Percentiles rank a stretch among this genome's conserved stretches.
Evolutionary conservation across 345 rosid species (phyloP).

Genomic region (Pseudoturritis turrita): DNA sequence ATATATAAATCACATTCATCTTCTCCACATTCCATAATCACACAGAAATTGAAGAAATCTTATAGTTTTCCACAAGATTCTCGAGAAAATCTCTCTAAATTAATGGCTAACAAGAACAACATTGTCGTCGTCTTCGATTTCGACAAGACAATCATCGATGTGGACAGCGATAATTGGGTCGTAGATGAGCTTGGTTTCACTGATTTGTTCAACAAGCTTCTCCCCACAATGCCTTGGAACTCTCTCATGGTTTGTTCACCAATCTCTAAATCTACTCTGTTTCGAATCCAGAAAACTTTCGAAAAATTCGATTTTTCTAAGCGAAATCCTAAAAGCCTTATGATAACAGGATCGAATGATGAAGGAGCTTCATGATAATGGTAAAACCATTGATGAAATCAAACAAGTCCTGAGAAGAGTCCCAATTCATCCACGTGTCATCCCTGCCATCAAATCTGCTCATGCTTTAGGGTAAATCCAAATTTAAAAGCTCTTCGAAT

Average conservation of each 20-base stretch:
- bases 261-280: background rate
- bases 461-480: slow-evolving; percentile 62
- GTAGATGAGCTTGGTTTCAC: slow-evolving; percentile 64
- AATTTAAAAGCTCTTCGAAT: background rate
- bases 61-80: background rate
- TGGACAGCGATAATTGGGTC: slow-evolving; percentile 75
- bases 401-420: slow-evolving; percentile 42
- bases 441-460: slow-evolving; percentile 69
- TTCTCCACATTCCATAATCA: slow-evolving; percentile 5
- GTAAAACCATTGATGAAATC: slow-evolving; percentile 58
- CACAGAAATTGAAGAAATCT: background rate
- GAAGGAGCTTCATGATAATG: slow-evolving; percentile 61
- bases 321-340: no score
- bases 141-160: slow-evolving; percentile 72
- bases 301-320: no score
- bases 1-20: slow-evolving; percentile 5
- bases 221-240: slow-evolving; percentile 81
- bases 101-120: slow-evolving; percentile 15
- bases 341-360: slow-evolving; percentile 84
- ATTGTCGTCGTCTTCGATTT: slow-evolving; percentile 59
- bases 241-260: slow-evolving; percentile 55
- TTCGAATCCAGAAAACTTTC: no score
- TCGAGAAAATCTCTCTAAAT: background rate
- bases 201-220: slow-evolving; percentile 60
- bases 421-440: slow-evolving; percentile 63